Base-by-base conservation (phyloP, 176 grass and related monocot genomes). In the Ensete glaucum region DNA sequence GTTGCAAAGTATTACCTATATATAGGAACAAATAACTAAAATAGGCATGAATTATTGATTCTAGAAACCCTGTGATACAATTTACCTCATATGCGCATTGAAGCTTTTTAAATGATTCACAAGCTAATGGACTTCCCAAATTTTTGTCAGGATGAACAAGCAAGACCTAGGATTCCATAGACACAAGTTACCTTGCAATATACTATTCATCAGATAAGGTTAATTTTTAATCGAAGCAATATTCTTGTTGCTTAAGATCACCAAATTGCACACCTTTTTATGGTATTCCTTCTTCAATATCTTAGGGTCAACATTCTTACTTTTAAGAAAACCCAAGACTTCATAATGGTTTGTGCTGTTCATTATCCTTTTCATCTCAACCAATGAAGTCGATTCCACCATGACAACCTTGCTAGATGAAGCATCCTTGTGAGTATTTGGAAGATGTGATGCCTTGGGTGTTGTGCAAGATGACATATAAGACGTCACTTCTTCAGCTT, bases 131-230 rank as follows among this genome's bases (percentile, higher is more conserved):
- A 80, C 84, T 89, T 50, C 34, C 34, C 34, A 43, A 91, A 76
- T 99, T 99, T 85, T 99, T 99, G 84, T 99, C 96, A 75, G 96
- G 96, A 84, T 99, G 96, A 54, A 99, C 96, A 89, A 99, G 86
- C 50, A 91, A 67, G 60, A 89, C 85, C 96, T 99, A 88, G 68
- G 87, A 11, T 82, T 73, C 75, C 23, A 87, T 69, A 85, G 71
- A 82, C 75, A 71, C 71, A 80, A 69, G 56, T 62, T 60, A 12
- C 52, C 16, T 76, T 62, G n/a, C 70, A 17, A 56, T 55, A 52
- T 21, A 15, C 34, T 70, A 56, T 77, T 13, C 16, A 70, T 20
- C 34, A 70, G 15, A 2, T 51, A 70, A 20, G 2, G 19, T 51
- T 52, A 43, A 70, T 50, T 51, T 70, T 21, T 70, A 50, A 50